These are phyloP conservation scores for Serendipita sp. DNA, from an alignment of 768 basidiomycete genomes.

Conservation along the genomic window DNA sequence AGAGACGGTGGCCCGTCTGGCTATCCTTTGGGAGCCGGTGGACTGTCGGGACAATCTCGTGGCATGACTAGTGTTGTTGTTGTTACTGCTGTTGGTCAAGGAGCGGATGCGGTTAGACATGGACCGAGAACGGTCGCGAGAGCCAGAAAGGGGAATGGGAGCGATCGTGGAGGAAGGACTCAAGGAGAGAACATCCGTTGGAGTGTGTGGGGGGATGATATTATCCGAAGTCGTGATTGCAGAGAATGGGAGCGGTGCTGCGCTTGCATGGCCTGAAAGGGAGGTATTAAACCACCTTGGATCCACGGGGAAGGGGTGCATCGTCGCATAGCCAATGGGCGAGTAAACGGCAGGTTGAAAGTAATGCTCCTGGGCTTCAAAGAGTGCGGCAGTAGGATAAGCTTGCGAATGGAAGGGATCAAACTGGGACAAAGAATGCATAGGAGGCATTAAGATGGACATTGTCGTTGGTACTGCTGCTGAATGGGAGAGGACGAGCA, in stretches of 20 bases:
- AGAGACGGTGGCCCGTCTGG: neutral
- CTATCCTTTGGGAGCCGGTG: neutral
- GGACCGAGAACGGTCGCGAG: constrained; percentile 4
- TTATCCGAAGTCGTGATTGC: neutral
- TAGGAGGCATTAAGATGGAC: constrained; percentile 5
- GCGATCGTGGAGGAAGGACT: constrained; percentile 5
- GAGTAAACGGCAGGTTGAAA: neutral
- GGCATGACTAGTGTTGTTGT: constrained; percentile 1
- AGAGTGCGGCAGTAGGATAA: constrained; percentile 2
- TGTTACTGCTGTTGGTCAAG: neutral
- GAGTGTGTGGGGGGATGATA: constrained; percentile 3
- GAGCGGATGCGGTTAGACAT: constrained; percentile 4
- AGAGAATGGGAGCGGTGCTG: constrained; percentile 1
- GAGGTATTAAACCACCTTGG: constrained; percentile 5
- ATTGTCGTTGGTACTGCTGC: neutral
- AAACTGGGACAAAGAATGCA: neutral
- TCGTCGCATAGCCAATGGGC: constrained; percentile 2
- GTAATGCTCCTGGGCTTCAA: neutral
- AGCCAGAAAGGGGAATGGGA: constrained; percentile 4
- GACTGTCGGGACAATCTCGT: neutral
- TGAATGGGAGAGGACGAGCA: neutral
- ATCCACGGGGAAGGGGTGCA: constrained; percentile 2
- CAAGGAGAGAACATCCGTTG: constrained; percentile 1
- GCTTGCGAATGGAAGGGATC: neutral
- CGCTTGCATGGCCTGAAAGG: constrained; percentile 1